These are phyloP conservation scores for Calonectria montana DNA, from an alignment of 2,329 filamentous ascomycete genomes.

Conservation along the genomic window DNA sequence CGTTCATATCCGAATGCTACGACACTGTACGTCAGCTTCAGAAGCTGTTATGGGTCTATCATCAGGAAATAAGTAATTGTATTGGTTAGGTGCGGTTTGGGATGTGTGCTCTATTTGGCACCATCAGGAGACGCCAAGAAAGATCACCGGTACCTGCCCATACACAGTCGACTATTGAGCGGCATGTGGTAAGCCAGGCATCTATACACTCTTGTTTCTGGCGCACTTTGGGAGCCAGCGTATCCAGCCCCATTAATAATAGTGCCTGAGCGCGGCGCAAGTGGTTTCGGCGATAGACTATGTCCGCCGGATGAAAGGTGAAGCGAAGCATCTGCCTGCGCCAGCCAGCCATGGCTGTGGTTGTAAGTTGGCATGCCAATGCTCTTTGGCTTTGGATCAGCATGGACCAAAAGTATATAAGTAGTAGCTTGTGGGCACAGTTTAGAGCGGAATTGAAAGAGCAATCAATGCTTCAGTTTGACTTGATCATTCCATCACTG, in stretches of 20 bases:
- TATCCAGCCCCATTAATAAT: no score
- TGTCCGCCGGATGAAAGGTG: neutral
- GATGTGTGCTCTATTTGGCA: no score
- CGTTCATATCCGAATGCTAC: neutral
- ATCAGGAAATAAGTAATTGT: no score
- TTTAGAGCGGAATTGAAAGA: neutral
- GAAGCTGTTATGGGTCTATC: no score
- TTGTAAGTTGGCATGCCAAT: neutral
- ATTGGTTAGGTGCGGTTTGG: no score
- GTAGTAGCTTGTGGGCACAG: neutral
- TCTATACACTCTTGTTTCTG: no score
- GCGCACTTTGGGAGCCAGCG: no score
- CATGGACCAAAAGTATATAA: neutral
- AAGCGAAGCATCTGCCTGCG: neutral
- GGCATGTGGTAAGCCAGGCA: no score
- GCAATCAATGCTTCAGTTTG: neutral
- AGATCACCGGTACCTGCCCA: no score
- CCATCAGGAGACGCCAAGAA: no score
- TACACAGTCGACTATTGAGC: no score
- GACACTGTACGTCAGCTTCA: neutral
- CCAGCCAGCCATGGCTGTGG: neutral
- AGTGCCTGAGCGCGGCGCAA: neutral
- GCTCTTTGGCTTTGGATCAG: neutral
- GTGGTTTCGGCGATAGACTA: slow-evolving; percentile 1
- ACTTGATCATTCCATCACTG: neutral